These are phyloP conservation scores for Amphicarpaea edgeworthii DNA, from an alignment of 306 rosid genomes.

Conservation along the genomic window DNA sequence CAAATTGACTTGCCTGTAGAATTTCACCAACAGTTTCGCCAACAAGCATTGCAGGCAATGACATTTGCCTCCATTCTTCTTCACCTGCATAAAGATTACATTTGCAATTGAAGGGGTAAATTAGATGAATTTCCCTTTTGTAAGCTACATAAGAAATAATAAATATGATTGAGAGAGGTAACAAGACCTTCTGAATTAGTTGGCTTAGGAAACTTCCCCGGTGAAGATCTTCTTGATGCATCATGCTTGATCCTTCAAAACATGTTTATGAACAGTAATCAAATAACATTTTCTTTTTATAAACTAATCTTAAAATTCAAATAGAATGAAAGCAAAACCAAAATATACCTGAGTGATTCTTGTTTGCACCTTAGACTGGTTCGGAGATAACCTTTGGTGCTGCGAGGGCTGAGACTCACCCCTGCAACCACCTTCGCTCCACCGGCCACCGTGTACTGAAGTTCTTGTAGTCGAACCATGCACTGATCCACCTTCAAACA, in stretches of 20 bases:
- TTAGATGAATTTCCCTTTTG: no score
- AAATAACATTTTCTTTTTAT: background rate
- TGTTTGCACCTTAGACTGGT: conserved; percentile 95
- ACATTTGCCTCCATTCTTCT: conserved; percentile 74
- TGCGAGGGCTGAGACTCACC: conserved; percentile 87
- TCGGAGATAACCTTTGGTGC: conserved; percentile 78
- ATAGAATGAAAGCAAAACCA: conserved; percentile 22
- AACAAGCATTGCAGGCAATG: conserved; percentile 91
- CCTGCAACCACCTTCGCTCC: conserved; percentile 82
- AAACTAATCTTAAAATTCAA: background rate
- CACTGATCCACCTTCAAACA: conserved; percentile 83
- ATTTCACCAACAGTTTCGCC: conserved; percentile 90
- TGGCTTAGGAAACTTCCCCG: conserved; percentile 64
- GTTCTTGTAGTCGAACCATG: conserved; percentile 87
- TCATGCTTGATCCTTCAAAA: conserved; percentile 63
- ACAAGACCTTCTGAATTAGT: conserved; percentile 55
- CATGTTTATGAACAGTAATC: no score
- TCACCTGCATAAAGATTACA: conserved; percentile 57
- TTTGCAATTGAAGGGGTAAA: background rate
- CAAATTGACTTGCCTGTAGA: conserved; percentile 80
- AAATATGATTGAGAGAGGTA: no score
- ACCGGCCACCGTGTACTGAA: conserved; percentile 78
- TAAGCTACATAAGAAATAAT: no score
- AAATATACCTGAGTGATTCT: conserved; percentile 69
- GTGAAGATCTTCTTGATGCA: conserved; percentile 65